Base-by-base conservation (phyloP, 192 early-diverging fungal genomes). In the Podila epigama region DNA sequence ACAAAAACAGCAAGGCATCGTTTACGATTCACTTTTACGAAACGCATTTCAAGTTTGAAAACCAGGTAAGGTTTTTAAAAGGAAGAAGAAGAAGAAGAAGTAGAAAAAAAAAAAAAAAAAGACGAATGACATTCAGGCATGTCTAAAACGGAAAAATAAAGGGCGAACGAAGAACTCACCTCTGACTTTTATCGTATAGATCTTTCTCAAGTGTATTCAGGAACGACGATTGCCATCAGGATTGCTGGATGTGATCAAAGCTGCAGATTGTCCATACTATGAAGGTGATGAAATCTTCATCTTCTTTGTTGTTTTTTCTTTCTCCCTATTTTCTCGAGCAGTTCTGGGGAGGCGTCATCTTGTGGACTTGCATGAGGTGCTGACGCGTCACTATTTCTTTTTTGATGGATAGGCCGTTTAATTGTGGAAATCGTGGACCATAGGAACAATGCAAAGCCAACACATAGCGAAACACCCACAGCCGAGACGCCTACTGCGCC, bases 1-100 rank as follows among this genome's bases (percentile, higher is more conserved):
- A 86, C 60, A 78, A 80, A 55, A 59, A 83, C 22, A 83, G 81
- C 48, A 75, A 79, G 55, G 86, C 90, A 6, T 92, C 91, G 3
- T 79, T 91, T 35, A 75, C 79, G 32, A 58, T 92, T 36, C 91
- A 91, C 58, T 63, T 92, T 52, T 89, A 90, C 59, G 81, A 88
- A 44, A 89, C 89, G 28, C 89, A 92, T 80, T 92, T 91, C 69
- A 89, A 90, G 54, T 92, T 92, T 75, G 89, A 90, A 37, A 82
- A 84, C 51, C 80, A 86, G 77, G 84, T 85, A 69, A 36, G 50
- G 51, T 22, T 20, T 9, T n/a, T n/a, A n/a, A n/a, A n/a, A n/a
- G n/a, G n/a, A n/a, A n/a, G n/a, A n/a, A n/a, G n/a, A n/a, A n/a
- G n/a, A n/a, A n/a, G n/a, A n/a, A n/a, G n/a, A n/a, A n/a, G n/a